These are phyloP conservation scores for Serendipita sp. DNA, from an alignment of 768 basidiomycete genomes.

Conservation along the genomic window DNA sequence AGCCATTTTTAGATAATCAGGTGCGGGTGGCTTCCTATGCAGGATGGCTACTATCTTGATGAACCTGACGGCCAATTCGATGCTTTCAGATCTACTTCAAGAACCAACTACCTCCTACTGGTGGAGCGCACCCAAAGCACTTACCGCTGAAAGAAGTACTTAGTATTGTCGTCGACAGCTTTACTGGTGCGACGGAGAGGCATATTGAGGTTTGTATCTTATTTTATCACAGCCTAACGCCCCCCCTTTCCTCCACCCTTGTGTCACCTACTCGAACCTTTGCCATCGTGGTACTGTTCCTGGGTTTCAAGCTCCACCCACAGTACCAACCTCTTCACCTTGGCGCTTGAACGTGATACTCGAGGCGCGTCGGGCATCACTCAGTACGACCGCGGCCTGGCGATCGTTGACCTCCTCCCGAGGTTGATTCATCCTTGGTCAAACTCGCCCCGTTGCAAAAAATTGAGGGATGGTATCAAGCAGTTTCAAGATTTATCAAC, in stretches of 20 bases:
- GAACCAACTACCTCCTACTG: constrained; percentile 71
- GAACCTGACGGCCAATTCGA: not conserved
- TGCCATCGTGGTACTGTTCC: not conserved
- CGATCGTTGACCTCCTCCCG: too few species aligned
- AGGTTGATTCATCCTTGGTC: too few species aligned
- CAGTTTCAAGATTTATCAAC: too few species aligned
- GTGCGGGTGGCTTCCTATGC: constrained; percentile 30
- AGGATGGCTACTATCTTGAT: not conserved
- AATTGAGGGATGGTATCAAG: too few species aligned
- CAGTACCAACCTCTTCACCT: too few species aligned
- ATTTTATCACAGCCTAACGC: not conserved
- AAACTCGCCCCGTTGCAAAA: too few species aligned
- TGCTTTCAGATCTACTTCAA: constrained; percentile 81
- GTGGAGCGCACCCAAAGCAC: constrained; percentile 60
- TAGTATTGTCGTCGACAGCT: constrained; percentile 84
- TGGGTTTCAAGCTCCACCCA: too few species aligned
- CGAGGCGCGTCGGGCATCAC: too few species aligned
- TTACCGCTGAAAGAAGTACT: constrained; percentile 69
- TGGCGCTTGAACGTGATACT: too few species aligned
- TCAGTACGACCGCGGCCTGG: too few species aligned
- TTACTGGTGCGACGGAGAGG: constrained; percentile 92
- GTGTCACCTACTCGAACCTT: not conserved
- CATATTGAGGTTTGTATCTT: constrained; percentile 77
- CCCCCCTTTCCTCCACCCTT: not conserved
- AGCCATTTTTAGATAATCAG: constrained; percentile 98